These are phyloP conservation scores for Plasmodium relictum DNA, from an alignment of 169 alveolate species.

Conservation along the genomic window DNA sequence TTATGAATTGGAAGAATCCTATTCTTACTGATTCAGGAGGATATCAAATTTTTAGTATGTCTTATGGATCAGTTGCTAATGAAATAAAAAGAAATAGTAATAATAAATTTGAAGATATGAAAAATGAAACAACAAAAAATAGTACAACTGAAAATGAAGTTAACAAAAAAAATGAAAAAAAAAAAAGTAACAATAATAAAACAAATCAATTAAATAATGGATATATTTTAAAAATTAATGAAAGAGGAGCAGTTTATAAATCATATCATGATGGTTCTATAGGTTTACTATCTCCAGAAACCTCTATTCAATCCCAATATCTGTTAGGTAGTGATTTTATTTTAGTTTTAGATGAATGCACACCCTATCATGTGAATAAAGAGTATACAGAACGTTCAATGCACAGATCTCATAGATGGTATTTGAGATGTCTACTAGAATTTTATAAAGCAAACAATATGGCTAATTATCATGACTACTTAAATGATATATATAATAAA, in stretches of 20 bases:
- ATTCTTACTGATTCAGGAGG: slow-evolving; percentile 99
- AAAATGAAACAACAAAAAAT: neutral
- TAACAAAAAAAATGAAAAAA: neutral
- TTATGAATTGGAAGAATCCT: slow-evolving; percentile 95
- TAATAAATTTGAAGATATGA: neutral
- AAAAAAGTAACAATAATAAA: neutral
- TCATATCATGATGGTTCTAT: slow-evolving; percentile 47
- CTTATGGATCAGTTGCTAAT: slow-evolving; percentile 60
- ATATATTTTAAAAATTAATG: slow-evolving; percentile 39
- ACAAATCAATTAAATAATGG: neutral
- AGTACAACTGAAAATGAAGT: neutral
- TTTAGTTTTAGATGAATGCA: slow-evolving; percentile 64
- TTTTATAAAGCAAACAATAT: slow-evolving; percentile 39
- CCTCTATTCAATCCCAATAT: slow-evolving; percentile 61
- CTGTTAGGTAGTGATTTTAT: slow-evolving; percentile 52
- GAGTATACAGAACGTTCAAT: slow-evolving; percentile 51
- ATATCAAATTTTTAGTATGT: slow-evolving; percentile 94
- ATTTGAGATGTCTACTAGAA: slow-evolving; percentile 46
- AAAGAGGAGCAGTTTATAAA: slow-evolving; percentile 47
- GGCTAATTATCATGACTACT: slow-evolving; percentile 53
- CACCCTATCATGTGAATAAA: slow-evolving; percentile 48
- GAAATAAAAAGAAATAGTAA: slow-evolving; percentile 51
- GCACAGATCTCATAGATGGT: slow-evolving; percentile 76
- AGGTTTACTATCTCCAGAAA: slow-evolving; percentile 58
- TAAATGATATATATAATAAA: slow-evolving; percentile 36